Base-by-base conservation (phyloP, 805 yeast species). In the Monosporozyma aerobia region DNA sequence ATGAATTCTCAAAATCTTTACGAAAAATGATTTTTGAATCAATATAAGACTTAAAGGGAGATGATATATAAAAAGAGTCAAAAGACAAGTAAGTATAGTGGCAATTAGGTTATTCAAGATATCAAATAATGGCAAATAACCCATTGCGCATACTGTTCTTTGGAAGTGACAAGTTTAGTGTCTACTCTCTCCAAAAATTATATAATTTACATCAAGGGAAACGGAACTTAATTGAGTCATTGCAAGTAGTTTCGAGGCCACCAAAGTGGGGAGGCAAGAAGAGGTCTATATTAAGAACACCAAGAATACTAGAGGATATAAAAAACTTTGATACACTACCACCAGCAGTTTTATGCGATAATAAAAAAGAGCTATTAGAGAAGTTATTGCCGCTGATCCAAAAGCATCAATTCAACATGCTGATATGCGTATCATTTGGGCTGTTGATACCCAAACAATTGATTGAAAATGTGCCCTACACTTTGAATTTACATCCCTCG, bases 401-500 rank as follows among this genome's bases (percentile, higher is more conserved):
- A 30, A 57, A 0, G 47, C 54, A 0, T 53, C 64, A 1, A 52
- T 65, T 2, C 83, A 77, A 64, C 56, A 63, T 90, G 57, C 84
- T 90, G 0, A 74, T 94, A n/a, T 97, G 98, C 0, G 97, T 90
- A 1, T 89, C 97, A 0, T 94, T 82, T 65, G 99, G 98, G 0
- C 75, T 75, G 49, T 71, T 92, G 46, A 89, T 94, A 3, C 97
- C 98, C 0, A 70, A 69, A 0, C 53, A 65, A 1, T 80, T 89
- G 57, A 67, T 94, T 1, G 49, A 62, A 0, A 49, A 65, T 0
- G 69, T 82, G 22, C 65, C 67, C 11, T 80, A 67, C 61, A 95
- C 97, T 0, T 63, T 94, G 29, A 94, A 94, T 63, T 89, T 94
- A 0, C 99, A 94, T 65, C 99, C 99, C 0, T 89, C 97, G 0